Evolutionary conservation across 164 flowering plant genomes (phyloP).

Genomic region (Magnolia sinica): DNA sequence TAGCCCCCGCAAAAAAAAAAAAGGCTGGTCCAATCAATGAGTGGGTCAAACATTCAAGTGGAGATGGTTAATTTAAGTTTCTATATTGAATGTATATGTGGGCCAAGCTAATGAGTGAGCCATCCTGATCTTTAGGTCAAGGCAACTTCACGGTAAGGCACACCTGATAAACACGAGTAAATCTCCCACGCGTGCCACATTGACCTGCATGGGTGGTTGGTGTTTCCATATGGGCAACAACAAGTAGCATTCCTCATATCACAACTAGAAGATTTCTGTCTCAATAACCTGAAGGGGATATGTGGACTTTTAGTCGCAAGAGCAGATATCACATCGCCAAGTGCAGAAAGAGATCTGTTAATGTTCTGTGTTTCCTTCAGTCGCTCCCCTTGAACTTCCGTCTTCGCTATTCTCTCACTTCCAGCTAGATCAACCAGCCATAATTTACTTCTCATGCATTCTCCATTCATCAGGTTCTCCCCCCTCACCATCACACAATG

Average conservation of each 20-base stretch:
- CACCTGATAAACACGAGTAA: background rate
- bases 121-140: background rate
- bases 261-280: background rate
- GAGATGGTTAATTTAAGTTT: no score
- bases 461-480: slow-evolving; percentile 80
- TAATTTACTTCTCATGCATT: slow-evolving; percentile 88
- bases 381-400: slow-evolving; percentile 94
- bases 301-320: slow-evolving; percentile 91
- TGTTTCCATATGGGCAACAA: background rate
- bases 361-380: slow-evolving; percentile 93
- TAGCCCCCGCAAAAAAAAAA: no score
- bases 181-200: background rate
- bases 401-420: slow-evolving; percentile 90
- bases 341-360: slow-evolving; percentile 91
- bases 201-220: background rate
- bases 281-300: slow-evolving; percentile 77
- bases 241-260: background rate
- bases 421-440: slow-evolving; percentile 98
- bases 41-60: no score
- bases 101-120: background rate
- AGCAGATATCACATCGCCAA: slow-evolving; percentile 95
- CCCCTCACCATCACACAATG: slow-evolving; percentile 97
- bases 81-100: no score
- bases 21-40: background rate
- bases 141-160: background rate